Base-by-base conservation (phyloP, 345 rosid species). In the Citrus sp. region DNA sequence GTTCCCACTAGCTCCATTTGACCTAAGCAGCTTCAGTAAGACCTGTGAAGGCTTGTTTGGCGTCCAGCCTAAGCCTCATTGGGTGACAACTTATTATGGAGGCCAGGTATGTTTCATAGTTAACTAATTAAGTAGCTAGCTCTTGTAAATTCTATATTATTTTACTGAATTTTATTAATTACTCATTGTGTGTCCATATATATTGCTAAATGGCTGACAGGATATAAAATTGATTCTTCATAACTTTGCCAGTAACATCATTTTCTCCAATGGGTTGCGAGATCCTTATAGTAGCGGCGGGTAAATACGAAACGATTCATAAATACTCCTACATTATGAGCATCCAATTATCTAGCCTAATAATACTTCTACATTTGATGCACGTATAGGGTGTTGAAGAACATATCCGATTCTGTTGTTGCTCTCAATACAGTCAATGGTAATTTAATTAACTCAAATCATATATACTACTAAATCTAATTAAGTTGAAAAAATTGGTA, bases 51-150 rank as follows among this genome's bases (percentile, higher is more conserved):
- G 80, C 35, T 9, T 28, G 28, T 92, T 84, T 74, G 92, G 94
- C n/a, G 88, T 93, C 81, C 55, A 67, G 30, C 93, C 98, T 64
- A 83, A 82, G 56, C 96, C 93, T 70, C 93, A 90, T 71, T 93
- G 96, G 98, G 64, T 87, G 80, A 85, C 93, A 22, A 84, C 93
- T 16, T 85, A 89, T 59, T 90, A 81, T 49, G 90, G 92, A 40
- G 91, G 91, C 78, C 87, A 79, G 38, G 93, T 86, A 79, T 25
- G 86, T 75, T 56, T 32, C 37, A 58, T 16, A 4, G 16, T 18
- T 62, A 3, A 24, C 27, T n/a, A 60, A n/a, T 27, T 62, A 27
- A 27, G 16, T 51, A 14, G 55, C 21, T 51, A 4, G 21, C 19
- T 3, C 51, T 42, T 12, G 22, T 18, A 51, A 51, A 22, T 51